A percentile compares a stretch with the other conserved stretches of the same genome.
phyloP scores from a whole-genome alignment of 768 basidiomycete species.

The Boletus speciosus region DNA sequence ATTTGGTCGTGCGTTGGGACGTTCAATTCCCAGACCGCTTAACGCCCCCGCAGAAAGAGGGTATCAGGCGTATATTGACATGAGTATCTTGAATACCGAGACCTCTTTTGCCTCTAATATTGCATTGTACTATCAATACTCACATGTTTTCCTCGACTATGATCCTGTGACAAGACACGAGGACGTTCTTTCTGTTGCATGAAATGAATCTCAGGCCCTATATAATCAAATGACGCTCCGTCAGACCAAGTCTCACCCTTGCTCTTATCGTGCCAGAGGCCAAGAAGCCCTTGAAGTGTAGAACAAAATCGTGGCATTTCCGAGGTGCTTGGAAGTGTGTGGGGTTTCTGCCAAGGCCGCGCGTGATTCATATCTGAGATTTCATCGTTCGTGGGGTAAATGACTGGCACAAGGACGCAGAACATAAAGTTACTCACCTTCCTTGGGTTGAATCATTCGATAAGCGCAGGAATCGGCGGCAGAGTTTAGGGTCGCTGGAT shows the following conservation, averaged over 20 bases:
- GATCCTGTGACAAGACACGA: background rate
- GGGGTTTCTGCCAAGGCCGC: constrained; percentile 4
- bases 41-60: constrained; percentile 77
- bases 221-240: background rate
- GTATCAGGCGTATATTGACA: constrained; percentile 61
- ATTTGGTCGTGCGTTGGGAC: constrained; percentile 80
- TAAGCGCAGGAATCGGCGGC: too few species aligned
- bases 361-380: too few species aligned
- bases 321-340: background rate
- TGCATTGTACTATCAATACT: constrained; percentile 9
- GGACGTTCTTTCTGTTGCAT: background rate
- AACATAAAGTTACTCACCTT: too few species aligned
- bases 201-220: too few species aligned
- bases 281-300: background rate
- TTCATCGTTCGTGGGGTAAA: too few species aligned
- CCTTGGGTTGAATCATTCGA: too few species aligned
- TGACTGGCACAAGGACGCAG: too few species aligned
- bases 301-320: background rate
- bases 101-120: constrained; percentile 7
- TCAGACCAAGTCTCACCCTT: background rate
- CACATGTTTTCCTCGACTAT: constrained; percentile 1
- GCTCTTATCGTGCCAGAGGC: background rate
- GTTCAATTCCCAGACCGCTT: constrained; percentile 79
- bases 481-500: too few species aligned
- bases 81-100: constrained; percentile 19